Evolutionary conservation across 2,329 filamentous ascomycete genomes (phyloP).

Genomic region (Emmonsia crescens): DNA sequence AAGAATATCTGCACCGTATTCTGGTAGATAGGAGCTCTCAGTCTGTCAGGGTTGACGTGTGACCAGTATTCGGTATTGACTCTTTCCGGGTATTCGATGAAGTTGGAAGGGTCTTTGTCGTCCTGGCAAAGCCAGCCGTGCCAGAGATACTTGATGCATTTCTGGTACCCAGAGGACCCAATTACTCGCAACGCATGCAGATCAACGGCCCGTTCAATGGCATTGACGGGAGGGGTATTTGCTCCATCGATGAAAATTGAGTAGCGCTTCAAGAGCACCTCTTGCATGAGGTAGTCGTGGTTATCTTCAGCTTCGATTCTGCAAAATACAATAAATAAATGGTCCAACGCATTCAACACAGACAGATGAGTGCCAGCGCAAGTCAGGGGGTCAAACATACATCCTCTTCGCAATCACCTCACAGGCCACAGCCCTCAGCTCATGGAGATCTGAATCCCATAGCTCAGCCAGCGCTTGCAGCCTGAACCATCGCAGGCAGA

Average conservation of each 20-base stretch:
- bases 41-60: conserved; percentile 87
- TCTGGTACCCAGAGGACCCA: conserved; percentile 87
- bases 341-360: background rate
- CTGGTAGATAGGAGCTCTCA: conserved; percentile 86
- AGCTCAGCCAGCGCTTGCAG: conserved; percentile 69
- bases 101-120: conserved; percentile 77
- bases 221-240: conserved; percentile 67
- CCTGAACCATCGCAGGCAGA: conserved; percentile 66
- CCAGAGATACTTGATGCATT: conserved; percentile 89
- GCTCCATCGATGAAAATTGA: conserved; percentile 64
- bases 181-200: conserved; percentile 82
- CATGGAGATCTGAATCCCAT: conserved; percentile 82
- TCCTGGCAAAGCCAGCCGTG: conserved; percentile 94
- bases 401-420: conserved; percentile 81
- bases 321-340: background rate
- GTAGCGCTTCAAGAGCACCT: conserved; percentile 78
- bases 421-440: conserved; percentile 68
- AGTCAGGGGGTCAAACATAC: conserved; percentile 19
- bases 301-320: conserved; percentile 82
- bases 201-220: conserved; percentile 87
- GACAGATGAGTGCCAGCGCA: background rate
- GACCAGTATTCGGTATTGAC: conserved; percentile 65
- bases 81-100: conserved; percentile 76
- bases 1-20: conserved; percentile 80
- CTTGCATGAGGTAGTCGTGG: conserved; percentile 63